Evolutionary conservation across 2,329 filamentous ascomycete genomes (phyloP), one percentile per base, ranked within the genome.

Genomic region (Colletotrichum gigasporum): DNA sequence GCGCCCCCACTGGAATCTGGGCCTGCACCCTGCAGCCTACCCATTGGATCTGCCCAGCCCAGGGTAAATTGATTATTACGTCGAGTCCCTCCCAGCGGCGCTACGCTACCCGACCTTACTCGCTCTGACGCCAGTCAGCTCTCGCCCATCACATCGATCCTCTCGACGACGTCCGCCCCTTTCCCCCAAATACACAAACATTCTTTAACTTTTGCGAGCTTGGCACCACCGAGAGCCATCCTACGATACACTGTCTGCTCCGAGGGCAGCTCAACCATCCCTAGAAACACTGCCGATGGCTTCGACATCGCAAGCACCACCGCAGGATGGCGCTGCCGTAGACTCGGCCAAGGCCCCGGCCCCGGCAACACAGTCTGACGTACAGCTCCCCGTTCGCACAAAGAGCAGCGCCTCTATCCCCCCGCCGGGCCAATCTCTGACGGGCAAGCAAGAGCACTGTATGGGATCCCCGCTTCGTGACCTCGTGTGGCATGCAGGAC

Each of bases 391-490:
- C 34, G 35, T 66, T 65, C 75, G 72, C 55, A 63, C 69, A 34
- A 70, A 67, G 59, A 73, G 70, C 68, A 69, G 67, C 65, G 71
- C 69, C 58, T 68, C 68, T 34, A 68, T 71, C n/a, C 73, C 78
- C 59, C 76, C 80, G 50, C 74, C 79, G 3, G 82, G 79, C 41
- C 83, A 86, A 66, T 70, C 80, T 5, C 80, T 99, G 74, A 97
- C 94, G 0, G 96, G 96, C 70, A 98, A 97, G 81, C 95, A 99
- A 85, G 96, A 99, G 78, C 96, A 99, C 77, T 99, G 94, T 97
- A 77, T 72, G 90, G 79, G 4, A n/a, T 16, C 10, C 50, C 42
- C 8, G 37, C 8, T n/a, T n/a, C n/a, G n/a, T n/a, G n/a, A n/a
- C 30, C 28, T 24, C 20, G 34, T 12, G 26, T 32, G 12, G n/a